Percentiles rank a stretch among this genome's conserved stretches.
Conservation (phyloP, 129 eudicot species). For the Flaveria bidentis region DNA sequence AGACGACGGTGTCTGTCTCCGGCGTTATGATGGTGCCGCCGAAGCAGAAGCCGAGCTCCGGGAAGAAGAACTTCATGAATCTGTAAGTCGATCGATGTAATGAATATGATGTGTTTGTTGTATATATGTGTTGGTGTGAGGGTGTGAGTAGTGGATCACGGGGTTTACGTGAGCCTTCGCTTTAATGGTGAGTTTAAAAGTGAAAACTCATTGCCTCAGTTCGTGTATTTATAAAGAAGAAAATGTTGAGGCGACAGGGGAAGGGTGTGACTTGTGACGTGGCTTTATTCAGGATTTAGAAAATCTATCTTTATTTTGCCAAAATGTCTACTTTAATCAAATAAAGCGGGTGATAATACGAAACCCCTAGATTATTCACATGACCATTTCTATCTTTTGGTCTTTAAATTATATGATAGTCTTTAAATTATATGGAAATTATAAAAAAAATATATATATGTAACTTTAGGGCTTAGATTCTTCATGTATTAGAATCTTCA, state of each 20-base stretch:
- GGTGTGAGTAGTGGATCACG: slow-evolving; percentile 6
- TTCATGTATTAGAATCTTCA: too few species aligned
- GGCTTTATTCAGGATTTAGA: slow-evolving; percentile 11
- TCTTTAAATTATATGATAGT: too few species aligned
- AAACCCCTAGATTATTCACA: too few species aligned
- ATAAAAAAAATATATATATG: too few species aligned
- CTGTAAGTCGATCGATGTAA: neutral
- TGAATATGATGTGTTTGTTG: slow-evolving; percentile 7
- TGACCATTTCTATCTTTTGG: too few species aligned
- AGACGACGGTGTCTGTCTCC: slow-evolving; percentile 32
- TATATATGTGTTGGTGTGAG: slow-evolving; percentile 12
- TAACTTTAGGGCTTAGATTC: too few species aligned
- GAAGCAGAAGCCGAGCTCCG: slow-evolving; percentile 52
- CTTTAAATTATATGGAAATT: too few species aligned
- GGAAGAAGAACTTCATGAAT: slow-evolving; percentile 52
- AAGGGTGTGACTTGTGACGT: slow-evolving; percentile 24
- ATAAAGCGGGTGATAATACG: too few species aligned
- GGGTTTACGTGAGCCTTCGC: slow-evolving; percentile 27
- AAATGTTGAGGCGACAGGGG: slow-evolving; percentile 8
- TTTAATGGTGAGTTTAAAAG: slow-evolving; percentile 31
- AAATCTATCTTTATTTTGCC: too few species aligned
- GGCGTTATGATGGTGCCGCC: slow-evolving; percentile 40
- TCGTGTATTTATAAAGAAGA: slow-evolving; percentile 29
- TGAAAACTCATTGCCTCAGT: slow-evolving; percentile 32
- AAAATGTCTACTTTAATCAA: too few species aligned